Conservation (phyloP, 148 eudicot genomes). For the Camellia sinensis region DNA sequence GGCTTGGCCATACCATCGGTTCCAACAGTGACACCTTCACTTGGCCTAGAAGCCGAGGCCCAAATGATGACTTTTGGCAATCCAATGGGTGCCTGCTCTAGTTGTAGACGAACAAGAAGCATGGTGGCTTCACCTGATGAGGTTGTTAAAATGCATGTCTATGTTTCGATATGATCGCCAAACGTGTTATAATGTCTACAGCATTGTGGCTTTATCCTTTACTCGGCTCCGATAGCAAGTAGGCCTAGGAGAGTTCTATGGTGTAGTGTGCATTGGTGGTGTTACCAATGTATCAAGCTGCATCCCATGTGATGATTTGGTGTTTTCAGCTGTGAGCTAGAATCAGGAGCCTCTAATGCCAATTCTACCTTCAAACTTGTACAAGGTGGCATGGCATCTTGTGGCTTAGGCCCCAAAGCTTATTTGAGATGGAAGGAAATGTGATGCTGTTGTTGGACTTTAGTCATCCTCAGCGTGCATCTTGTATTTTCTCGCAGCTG, state of each 20-base stretch:
- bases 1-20: too few species aligned
- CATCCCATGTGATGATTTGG: background rate
- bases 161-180: too few species aligned
- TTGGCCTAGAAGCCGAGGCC: too few species aligned
- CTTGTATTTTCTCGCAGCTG: background rate
- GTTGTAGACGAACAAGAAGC: too few species aligned
- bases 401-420: background rate
- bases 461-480: background rate
- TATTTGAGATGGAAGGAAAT: slow-evolving; percentile 2
- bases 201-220: background rate
- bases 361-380: background rate
- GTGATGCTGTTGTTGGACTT: background rate
- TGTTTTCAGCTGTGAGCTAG: background rate
- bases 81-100: too few species aligned
- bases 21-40: too few species aligned
- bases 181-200: background rate
- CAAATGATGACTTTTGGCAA: too few species aligned
- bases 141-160: too few species aligned
- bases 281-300: background rate
- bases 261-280: background rate
- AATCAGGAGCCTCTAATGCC: background rate
- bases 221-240: background rate
- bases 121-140: too few species aligned
- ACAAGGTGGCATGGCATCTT: background rate
- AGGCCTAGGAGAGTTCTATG: background rate